Base-by-base conservation (phyloP, 768 basidiomycete genomes). In the Dentipellis sp. region DNA sequence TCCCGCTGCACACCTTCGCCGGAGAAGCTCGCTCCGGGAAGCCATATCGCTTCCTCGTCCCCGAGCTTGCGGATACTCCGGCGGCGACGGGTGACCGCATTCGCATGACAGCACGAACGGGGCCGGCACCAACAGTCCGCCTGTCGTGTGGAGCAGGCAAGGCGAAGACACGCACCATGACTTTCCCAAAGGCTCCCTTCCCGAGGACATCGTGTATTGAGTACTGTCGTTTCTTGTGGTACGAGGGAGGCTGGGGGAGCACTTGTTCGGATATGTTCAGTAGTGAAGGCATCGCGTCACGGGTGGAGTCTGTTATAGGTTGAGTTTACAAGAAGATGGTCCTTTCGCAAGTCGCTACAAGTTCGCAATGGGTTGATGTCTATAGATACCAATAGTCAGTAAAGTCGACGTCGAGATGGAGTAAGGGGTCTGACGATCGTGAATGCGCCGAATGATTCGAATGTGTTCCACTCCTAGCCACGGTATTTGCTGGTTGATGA, bases 131-230 rank as follows among this genome's bases (percentile, higher is more conserved):
- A 40, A 38, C 6, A 29, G 29, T 29, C 29, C 29, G 3, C 29
- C 29, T 29, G 29, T 29, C 29, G 29, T 39, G 53, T 59, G 39
- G n/a, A 5, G 16, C 40, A 16, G 35, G 39, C 39, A 49, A 50
- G 54, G 47, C 22, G 39, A 66, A 66, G 54, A 46, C 16, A 72
- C 74, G 72, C 64, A 90, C 87, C 68, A 92, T 77, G 50, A 97
- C 95, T 67, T 91, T 91, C 22, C 94, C 94, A 70, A 95, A 97
- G 0, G 91, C 84, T 3, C 94, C 94, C 12, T 78, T 77, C 4
- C 94, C 94, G 4, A 94, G 74, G 4, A 83, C 75, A 29, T 85
- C 78, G 57, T 87, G 82, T 1, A 88, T 71, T 58, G 85, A 84
- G 63, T 92, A 91, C 21, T 75, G 66, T 69, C 87, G 90, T 77